Conservation (phyloP, 106 monocot species). For the Hemerocallis citrina region DNA sequence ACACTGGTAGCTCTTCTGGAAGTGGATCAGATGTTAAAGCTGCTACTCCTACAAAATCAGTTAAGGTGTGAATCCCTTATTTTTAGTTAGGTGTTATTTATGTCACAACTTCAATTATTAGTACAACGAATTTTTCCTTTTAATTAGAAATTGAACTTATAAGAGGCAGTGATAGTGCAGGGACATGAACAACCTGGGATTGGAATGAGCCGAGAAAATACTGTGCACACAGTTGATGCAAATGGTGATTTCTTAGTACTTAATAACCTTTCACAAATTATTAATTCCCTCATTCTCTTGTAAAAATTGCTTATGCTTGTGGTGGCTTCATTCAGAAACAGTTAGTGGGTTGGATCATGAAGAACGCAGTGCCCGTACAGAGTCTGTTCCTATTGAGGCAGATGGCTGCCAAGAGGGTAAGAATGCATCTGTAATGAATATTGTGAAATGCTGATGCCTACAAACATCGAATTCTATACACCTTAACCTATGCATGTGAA, state of each 20-base stretch:
- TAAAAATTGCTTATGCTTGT: neutral
- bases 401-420: constrained; percentile 66
- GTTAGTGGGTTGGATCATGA: constrained; percentile 20
- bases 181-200: constrained; percentile 18
- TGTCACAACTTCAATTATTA: too few relatives aligned
- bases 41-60: too few relatives aligned
- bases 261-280: neutral
- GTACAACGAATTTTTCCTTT: too few relatives aligned
- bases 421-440: constrained; percentile 37
- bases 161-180: constrained; percentile 18
- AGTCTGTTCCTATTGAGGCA: constrained; percentile 16
- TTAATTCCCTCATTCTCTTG: neutral
- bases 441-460: constrained; percentile 13
- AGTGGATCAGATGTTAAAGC: too few relatives aligned
- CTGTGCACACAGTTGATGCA: neutral
- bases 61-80: too few relatives aligned
- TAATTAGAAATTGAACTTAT: neutral
- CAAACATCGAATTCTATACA: constrained; percentile 29
- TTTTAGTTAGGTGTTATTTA: too few relatives aligned
- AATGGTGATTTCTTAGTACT: neutral
- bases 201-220: neutral
- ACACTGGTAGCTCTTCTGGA: too few relatives aligned
- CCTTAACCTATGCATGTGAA: constrained; percentile 28
- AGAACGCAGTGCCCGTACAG: constrained; percentile 22
- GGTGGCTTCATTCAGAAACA: constrained; percentile 27